phyloP scores from a whole-genome alignment of 1,139 yeast species.

The Suhomyces chickasaworum region DNA sequence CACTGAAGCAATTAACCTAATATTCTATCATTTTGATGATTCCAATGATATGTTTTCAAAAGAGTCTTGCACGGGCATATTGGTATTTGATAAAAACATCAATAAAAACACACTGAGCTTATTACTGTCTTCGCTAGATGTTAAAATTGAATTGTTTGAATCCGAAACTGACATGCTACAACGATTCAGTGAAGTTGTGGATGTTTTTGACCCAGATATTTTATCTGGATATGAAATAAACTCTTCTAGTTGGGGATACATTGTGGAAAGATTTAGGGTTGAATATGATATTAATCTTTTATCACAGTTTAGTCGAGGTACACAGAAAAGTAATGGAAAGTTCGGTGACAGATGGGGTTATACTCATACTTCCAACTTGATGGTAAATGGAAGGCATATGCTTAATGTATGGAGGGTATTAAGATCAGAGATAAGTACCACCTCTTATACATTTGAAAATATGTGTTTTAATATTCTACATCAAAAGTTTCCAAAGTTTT shows the following conservation, averaged over 20 bases:
- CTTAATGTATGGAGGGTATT: constrained; percentile 83
- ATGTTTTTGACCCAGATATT: constrained; percentile 80
- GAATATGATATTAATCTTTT: constrained; percentile 55
- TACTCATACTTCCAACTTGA: constrained; percentile 70
- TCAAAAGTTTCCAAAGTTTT: constrained; percentile 64
- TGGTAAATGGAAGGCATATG: constrained; percentile 76
- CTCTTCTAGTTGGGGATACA: constrained; percentile 84
- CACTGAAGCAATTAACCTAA: constrained; percentile 55
- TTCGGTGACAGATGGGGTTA: constrained; percentile 80
- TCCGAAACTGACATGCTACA: constrained; percentile 60
- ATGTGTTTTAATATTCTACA: constrained; percentile 70
- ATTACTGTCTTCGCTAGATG: constrained; percentile 11
- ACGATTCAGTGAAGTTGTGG: constrained; percentile 56
- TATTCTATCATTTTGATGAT: constrained; percentile 66
- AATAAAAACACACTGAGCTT: not conserved
- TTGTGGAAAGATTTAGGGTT: constrained; percentile 62
- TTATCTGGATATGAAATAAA: constrained; percentile 85
- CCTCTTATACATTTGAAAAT: constrained; percentile 76
- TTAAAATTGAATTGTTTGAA: constrained; percentile 34
- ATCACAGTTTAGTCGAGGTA: constrained; percentile 47
- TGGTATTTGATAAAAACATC: constrained; percentile 21
- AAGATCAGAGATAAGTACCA: constrained; percentile 60
- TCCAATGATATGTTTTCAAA: constrained; percentile 34
- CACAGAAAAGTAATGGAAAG: constrained; percentile 50
- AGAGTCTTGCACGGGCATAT: constrained; percentile 30